Base-by-base conservation (phyloP, 257 asterid species). In the Solanum pennellii region DNA sequence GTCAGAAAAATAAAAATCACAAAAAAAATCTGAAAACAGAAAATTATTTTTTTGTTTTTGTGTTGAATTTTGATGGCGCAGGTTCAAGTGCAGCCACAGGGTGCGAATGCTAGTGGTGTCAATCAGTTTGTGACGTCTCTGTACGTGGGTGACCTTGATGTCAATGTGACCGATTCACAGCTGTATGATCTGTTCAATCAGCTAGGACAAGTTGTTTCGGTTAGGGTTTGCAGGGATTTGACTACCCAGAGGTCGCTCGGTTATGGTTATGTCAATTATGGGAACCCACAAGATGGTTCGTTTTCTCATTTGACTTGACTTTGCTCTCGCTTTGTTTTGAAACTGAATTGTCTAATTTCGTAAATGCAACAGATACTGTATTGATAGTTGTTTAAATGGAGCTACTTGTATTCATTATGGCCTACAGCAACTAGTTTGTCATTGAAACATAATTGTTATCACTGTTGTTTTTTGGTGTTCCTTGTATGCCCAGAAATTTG, bases 151-250 rank as follows among this genome's bases (percentile, higher is more conserved):
- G 99, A 97, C 92, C 95, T 97, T 56, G 99, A 97, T 20, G 87
- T 52, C 3, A 93, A 88, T 91, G 98, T 95, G 87, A 92, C 96
- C 13, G 98, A 97, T 86, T 92, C 97, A 37, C 99, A 96, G 82
- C 92, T 96, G 25, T 96, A 93, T 90, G 98, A 96, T 88, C 92
- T 97, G 91, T 97, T 97, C 91, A 92, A 86, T 85, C 98, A 95
- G 94, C 91, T 95, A 75, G 98, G 96, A 18, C 98, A 93, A n/a
- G 96, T 97, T 87, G 98, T 94, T 20, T 97, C 99, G 16, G 98
- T 95, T 90, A 94, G 98, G 96, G 94, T 97, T 88, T 97, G 99
- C 82, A 91, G 95, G 92, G 98, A 97, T 88, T 90, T 93, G 93
- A 89, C 95, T 23, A 94, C 88, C 84, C 94, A 94, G 16, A 89